Base-by-base conservation (phyloP, 495 filamentous ascomycete genomes). In the Clavariopsis aquatica region DNA sequence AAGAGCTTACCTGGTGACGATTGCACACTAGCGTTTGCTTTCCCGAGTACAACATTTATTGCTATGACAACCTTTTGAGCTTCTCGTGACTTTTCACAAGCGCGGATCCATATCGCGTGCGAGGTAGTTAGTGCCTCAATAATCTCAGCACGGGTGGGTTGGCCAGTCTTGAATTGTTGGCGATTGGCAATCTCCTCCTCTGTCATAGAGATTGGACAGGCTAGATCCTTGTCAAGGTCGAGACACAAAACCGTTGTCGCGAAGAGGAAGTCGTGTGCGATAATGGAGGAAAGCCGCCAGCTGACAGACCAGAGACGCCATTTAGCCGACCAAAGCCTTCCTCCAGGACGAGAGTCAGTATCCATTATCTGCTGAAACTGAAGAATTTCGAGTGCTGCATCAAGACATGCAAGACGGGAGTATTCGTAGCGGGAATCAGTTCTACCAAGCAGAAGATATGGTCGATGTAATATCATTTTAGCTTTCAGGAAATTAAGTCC, bases 171-270 rank as follows among this genome's bases (percentile, higher is more conserved):
- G 24, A 66, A 60, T 15, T 49, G 29, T 47, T 49, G 22, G 4
- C 56, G 63, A 19, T 34, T 51, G 26, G 47, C 46, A 26, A 36
- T 20, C 1, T 36, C 54, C 6, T 46, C 22, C 2, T 23, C 10
- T 8, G 49, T 20, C 15, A 36, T 13, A 1, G 56, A 49, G 13
- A 66, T 46, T 15, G 62, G 62, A 13, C 28, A 43, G 10, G 26
- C 36, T 24, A 65, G 3, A 24, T 66, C 63, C 28, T 20, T 60
- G 41, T 66, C 56, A 8, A 66, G 56, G 23, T 66, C 63, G 10
- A 66, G 49, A 13, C 49, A n/a, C n/a, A 83, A 68, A 13, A 84
- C 68, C 77, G 83, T 83, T 6, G 80, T 74, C 1, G 81, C 82
- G 0, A 80, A 73, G 1, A 84, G 73, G 60, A 82, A 82, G 52